These are phyloP conservation scores for Apiospora sp. DNA, from an alignment of 2,329 filamentous ascomycete genomes.

Conservation along the genomic window DNA sequence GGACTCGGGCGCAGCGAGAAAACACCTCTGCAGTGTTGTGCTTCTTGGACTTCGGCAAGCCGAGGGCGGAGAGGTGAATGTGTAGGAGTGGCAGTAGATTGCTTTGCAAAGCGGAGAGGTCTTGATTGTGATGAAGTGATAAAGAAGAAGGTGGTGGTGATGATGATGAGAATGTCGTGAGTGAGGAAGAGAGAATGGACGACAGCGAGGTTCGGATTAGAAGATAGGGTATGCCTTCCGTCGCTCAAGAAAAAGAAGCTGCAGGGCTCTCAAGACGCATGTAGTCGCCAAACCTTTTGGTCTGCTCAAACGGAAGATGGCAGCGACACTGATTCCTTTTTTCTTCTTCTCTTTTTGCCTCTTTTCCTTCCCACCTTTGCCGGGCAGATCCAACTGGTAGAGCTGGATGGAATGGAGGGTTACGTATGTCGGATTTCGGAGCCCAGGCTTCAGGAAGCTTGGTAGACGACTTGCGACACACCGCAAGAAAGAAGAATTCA, in stretches of 20 bases:
- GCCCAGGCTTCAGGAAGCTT: constrained; percentile 3
- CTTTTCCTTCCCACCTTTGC: constrained; percentile 21
- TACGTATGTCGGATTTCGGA: constrained; percentile 7
- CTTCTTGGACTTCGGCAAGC: constrained; percentile 17
- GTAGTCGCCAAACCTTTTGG: constrained; percentile 49
- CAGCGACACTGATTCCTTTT: constrained; percentile 31
- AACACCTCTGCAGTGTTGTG: constrained; percentile 15
- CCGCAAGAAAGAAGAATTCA: constrained; percentile 5
- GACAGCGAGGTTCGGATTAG: constrained; percentile 28
- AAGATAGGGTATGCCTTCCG: constrained; percentile 21
- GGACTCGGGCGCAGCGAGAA: constrained; percentile 21
- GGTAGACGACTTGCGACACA: constrained; percentile 8
- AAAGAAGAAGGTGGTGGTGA: constrained; percentile 22
- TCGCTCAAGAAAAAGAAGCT: constrained; percentile 32
- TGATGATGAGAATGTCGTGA: constrained; percentile 30
- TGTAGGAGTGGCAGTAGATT: constrained; percentile 13
- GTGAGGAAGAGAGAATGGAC: constrained; percentile 30
- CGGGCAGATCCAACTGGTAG: constrained; percentile 5
- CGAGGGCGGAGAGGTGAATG: constrained; percentile 13
- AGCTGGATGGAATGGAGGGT: constrained; percentile 18
- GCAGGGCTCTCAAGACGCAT: constrained; percentile 43
- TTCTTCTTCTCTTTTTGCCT: not conserved
- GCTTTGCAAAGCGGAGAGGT: constrained; percentile 15
- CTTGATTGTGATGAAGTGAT: constrained; percentile 11
- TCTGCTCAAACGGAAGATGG: constrained; percentile 40